Percentiles rank a stretch among this genome's conserved stretches.
phyloP scores from a whole-genome alignment of 148 eudicot species.

The Arbutus unedo region DNA sequence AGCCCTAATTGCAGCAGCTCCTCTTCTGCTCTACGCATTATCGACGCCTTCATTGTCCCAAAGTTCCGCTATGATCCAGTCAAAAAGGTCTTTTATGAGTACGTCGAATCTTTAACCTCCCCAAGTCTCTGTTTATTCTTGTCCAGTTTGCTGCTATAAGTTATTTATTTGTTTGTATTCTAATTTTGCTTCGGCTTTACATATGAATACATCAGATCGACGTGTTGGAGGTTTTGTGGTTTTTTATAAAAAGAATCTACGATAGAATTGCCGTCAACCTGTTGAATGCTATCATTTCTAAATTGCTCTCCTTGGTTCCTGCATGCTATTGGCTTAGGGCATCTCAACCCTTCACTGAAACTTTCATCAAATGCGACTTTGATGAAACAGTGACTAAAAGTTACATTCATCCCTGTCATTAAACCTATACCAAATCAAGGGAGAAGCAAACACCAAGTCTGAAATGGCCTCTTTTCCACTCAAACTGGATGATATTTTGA shows the following conservation, averaged over 20 bases:
- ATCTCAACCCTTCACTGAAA: too few species aligned
- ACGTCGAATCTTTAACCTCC: neutral
- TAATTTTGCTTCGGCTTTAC: neutral
- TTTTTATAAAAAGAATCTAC: too few species aligned
- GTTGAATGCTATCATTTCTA: neutral
- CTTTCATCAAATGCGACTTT: too few species aligned
- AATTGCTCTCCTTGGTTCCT: neutral
- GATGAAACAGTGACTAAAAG: too few species aligned
- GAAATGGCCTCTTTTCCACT: too few species aligned
- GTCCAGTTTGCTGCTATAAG: neutral
- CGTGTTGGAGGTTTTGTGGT: neutral
- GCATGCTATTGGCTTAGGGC: neutral
- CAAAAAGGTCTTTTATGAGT: slow-evolving; percentile 63
- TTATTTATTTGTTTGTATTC: neutral
- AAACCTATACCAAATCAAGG: too few species aligned
- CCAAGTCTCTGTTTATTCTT: neutral
- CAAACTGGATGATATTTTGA: too few species aligned
- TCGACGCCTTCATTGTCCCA: slow-evolving; percentile 66
- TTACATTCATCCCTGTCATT: too few species aligned
- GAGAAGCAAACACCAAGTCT: too few species aligned
- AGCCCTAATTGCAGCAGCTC: slow-evolving; percentile 23
- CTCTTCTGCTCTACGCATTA: slow-evolving; percentile 44
- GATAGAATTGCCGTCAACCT: neutral
- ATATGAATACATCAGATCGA: neutral
- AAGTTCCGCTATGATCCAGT: slow-evolving; percentile 69